phyloP scores from a whole-genome alignment of 495 filamentous ascomycete genomes.

The Cetradonia linearis region DNA sequence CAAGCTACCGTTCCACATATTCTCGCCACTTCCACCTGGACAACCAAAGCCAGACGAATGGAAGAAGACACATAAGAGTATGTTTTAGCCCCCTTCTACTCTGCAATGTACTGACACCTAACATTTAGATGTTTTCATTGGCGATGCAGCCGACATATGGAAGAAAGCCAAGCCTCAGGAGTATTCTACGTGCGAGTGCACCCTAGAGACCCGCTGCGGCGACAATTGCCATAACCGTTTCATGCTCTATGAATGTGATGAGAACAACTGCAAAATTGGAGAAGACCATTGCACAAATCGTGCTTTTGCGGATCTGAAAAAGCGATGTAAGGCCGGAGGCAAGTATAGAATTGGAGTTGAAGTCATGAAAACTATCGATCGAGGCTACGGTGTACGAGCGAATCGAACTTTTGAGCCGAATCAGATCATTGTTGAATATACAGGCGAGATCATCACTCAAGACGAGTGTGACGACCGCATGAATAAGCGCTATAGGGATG shows the following conservation, averaged over 20 bases:
- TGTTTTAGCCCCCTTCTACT: slow-evolving; percentile 22
- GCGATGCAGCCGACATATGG: slow-evolving; percentile 78
- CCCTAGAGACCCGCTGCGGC: slow-evolving; percentile 65
- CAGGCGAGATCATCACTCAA: slow-evolving; percentile 92
- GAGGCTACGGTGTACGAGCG: slow-evolving; percentile 82
- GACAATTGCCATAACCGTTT: slow-evolving; percentile 86
- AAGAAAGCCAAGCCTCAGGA: slow-evolving; percentile 65
- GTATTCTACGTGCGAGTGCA: slow-evolving; percentile 73
- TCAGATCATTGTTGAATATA: slow-evolving; percentile 97
- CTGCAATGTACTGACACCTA: slow-evolving; percentile 20
- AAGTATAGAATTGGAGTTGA: slow-evolving; percentile 89
- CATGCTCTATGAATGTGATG: slow-evolving; percentile 96
- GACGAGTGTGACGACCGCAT: slow-evolving; percentile 87
- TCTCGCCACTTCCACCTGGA: slow-evolving; percentile 70
- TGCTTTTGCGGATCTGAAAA: slow-evolving; percentile 68
- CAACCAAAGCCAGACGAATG: slow-evolving; percentile 88
- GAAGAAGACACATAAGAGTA: slow-evolving; percentile 83
- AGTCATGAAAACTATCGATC: slow-evolving; percentile 78
- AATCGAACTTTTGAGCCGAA: slow-evolving; percentile 79
- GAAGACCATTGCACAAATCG: slow-evolving; percentile 68
- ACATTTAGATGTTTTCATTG: slow-evolving; percentile 75
- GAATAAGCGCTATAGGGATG: slow-evolving; percentile 83
- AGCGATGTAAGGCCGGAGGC: slow-evolving; percentile 63
- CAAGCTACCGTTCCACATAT: slow-evolving; percentile 80
- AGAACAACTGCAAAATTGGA: slow-evolving; percentile 73